These are phyloP conservation scores for Rasamsonia emersonii DNA, from an alignment of 2,329 filamentous ascomycete species.

Conservation along the genomic window DNA sequence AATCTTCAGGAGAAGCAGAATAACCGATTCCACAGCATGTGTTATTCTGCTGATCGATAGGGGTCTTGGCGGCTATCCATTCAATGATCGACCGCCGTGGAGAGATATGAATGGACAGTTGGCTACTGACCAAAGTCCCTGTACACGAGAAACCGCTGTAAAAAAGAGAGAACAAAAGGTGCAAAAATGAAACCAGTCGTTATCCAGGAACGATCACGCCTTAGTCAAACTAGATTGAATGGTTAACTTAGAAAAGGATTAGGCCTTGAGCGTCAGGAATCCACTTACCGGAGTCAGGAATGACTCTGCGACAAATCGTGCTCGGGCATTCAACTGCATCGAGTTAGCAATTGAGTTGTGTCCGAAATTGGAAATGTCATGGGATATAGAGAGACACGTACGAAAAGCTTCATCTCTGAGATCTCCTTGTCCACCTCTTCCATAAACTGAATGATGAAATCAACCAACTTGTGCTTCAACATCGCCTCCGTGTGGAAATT, in stretches of 20 bases:
- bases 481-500: constrained; percentile 99
- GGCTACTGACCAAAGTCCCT: constrained; percentile 1
- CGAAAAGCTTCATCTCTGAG: constrained; percentile 99
- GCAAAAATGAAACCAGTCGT: too few species aligned
- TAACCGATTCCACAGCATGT: too few species aligned
- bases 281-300: constrained; percentile 79
- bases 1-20: too few species aligned
- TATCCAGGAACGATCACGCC: not conserved
- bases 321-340: constrained; percentile 78
- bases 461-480: constrained; percentile 97
- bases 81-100: too few species aligned
- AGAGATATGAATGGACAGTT: too few species aligned
- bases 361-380: constrained; percentile 1
- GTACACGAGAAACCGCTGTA: constrained; percentile 1
- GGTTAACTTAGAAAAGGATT: constrained; percentile 4
- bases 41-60: too few species aligned
- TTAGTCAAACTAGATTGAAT: constrained; percentile 13
- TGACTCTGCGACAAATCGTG: constrained; percentile 95
- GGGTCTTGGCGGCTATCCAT: too few species aligned
- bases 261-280: not conserved
- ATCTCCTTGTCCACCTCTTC: constrained; percentile 99
- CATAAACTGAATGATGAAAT: constrained; percentile 99
- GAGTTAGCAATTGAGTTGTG: constrained; percentile 22
- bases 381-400: constrained; percentile 40
- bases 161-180: too few species aligned